phyloP scores from a whole-genome alignment of 2,329 filamentous ascomycete species.

The Scedosporium aurantiacum region DNA sequence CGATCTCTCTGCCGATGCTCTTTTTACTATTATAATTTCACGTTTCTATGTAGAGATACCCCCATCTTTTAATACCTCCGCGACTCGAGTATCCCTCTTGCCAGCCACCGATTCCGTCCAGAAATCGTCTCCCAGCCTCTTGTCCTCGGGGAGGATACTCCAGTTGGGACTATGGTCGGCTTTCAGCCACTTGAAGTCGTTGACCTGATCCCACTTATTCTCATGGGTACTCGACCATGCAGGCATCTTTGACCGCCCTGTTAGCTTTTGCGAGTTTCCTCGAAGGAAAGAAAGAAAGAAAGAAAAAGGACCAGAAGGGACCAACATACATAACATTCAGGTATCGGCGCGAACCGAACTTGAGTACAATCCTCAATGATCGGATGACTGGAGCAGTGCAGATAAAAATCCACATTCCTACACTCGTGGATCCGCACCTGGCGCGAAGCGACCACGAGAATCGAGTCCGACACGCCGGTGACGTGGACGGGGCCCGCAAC shows the following conservation, averaged over 20 bases:
- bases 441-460: conserved; percentile 69
- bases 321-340: conserved; percentile 47
- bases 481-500: conserved; percentile 76
- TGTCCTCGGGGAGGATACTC: conserved; percentile 52
- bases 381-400: conserved; percentile 70
- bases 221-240: conserved; percentile 13
- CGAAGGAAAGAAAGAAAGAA: neutral
- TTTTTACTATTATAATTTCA: neutral
- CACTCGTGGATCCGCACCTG: conserved; percentile 93
- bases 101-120: conserved; percentile 63
- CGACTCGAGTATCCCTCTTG: neutral
- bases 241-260: neutral
- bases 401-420: conserved; percentile 68
- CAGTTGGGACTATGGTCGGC: conserved; percentile 80
- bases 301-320: conserved; percentile 23
- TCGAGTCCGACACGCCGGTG: conserved; percentile 59
- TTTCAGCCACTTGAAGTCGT: conserved; percentile 98
- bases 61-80: neutral
- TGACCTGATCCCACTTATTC: conserved; percentile 81
- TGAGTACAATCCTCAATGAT: conserved; percentile 84
- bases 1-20: neutral
- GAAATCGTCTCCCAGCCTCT: conserved; percentile 47
- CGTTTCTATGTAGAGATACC: conserved; percentile 4
- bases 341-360: conserved; percentile 71
- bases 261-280: neutral